Percentiles rank a stretch among this genome's conserved stretches.
These are phyloP conservation scores for Polymyxa betae DNA, from an alignment of 208 protist genomes.

Conservation along the genomic window DNA sequence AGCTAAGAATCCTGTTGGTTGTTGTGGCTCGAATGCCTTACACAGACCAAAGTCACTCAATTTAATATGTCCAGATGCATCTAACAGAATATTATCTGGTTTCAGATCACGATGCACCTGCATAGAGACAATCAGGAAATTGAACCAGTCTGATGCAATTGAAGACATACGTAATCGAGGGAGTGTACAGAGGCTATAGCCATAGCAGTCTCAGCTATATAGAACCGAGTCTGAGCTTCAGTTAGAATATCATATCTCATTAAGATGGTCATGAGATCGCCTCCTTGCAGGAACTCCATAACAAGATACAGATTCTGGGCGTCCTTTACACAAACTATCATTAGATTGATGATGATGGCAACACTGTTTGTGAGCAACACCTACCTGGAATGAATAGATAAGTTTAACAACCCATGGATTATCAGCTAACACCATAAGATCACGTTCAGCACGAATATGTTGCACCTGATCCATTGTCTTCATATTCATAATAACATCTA, in stretches of 20 bases:
- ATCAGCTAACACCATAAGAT: constrained; percentile 67
- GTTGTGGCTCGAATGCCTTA: constrained; percentile 57
- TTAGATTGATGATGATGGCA: background rate
- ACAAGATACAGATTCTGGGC: constrained; percentile 76
- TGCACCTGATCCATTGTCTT: constrained; percentile 59
- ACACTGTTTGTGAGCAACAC: background rate
- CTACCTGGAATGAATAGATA: constrained; percentile 72
- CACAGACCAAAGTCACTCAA: constrained; percentile 72
- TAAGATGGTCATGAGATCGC: constrained; percentile 78
- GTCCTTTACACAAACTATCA: constrained; percentile 64
- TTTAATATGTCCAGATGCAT: constrained; percentile 68
- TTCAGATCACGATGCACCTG: constrained; percentile 71
- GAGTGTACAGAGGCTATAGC: constrained; percentile 74
- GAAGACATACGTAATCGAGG: constrained; percentile 71
- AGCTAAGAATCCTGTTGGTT: background rate
- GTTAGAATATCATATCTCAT: constrained; percentile 73
- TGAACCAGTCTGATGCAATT: constrained; percentile 66
- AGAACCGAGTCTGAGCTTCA: constrained; percentile 75
- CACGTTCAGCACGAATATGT: constrained; percentile 70
- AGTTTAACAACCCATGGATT: constrained; percentile 76
- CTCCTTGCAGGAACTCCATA: constrained; percentile 80
- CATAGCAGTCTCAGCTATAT: constrained; percentile 74
- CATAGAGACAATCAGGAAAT: constrained; percentile 64
- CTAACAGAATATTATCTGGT: constrained; percentile 70
- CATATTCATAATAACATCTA: no score